Conservation (phyloP, 2,329 filamentous ascomycete species). For the Diaporthe sp. region DNA sequence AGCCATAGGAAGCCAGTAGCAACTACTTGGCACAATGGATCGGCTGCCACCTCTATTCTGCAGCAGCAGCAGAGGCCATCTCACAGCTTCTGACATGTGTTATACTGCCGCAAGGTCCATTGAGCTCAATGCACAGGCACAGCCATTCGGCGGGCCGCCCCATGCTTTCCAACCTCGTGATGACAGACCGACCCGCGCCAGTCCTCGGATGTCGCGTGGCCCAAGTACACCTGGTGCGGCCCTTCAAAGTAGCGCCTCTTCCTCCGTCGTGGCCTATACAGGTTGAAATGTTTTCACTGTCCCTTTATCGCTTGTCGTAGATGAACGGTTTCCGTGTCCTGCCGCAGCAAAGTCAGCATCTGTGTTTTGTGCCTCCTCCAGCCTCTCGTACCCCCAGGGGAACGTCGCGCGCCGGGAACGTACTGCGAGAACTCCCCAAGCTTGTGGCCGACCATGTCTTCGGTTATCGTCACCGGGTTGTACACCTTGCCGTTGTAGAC, state of each 20-base stretch:
- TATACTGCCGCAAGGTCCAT: background rate
- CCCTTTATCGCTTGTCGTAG: conserved; percentile 57
- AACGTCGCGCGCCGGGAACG: conserved; percentile 55
- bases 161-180: background rate
- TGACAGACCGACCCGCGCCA: too few species aligned
- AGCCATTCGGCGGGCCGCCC: background rate
- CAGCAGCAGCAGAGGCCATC: background rate
- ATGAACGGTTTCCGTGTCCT: conserved; percentile 73
- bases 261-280: background rate
- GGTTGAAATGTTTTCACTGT: rapidly evolving
- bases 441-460: conserved; percentile 97
- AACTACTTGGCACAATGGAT: background rate
- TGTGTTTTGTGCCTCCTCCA: background rate
- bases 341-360: background rate
- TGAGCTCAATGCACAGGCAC: background rate
- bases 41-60: background rate
- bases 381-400: background rate
- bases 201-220: too few species aligned
- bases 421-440: conserved; percentile 93
- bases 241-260: too few species aligned
- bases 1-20: background rate
- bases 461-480: conserved; percentile 85
- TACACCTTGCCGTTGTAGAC: conserved; percentile 94
- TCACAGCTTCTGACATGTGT: background rate
- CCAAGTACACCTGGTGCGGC: too few species aligned